Base-by-base conservation (phyloP, 2,329 filamentous ascomycete genomes). In the Colletotrichum caudatum region DNA sequence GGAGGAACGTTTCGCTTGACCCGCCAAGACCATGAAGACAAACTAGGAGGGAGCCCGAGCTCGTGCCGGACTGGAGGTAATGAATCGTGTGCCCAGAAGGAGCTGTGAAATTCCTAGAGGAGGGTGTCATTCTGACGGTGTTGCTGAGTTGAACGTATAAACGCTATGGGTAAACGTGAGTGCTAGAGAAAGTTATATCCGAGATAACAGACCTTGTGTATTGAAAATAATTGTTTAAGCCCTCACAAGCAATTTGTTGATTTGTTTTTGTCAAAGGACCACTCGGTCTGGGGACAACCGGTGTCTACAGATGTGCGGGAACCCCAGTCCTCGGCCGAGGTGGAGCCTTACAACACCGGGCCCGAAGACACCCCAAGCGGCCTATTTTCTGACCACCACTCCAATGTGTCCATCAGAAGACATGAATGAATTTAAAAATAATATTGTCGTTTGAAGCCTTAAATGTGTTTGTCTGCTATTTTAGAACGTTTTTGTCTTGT, bases 1-100 rank as follows among this genome's bases (percentile, higher is more conserved):
- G 71, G 16, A 57, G n/a, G 63, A 76, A 77, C 1, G 74, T 75
- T 8, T 74, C 69, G 1, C 70, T 73, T 4, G 75, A 76, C 5
- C 75, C 78, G 60, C 80, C 76, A 58, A 77, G 71, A 58, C 78
- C 78, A 75, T 80, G 73, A 39, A 78, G 54, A 66, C 77, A 74
- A 29, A 81, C 71, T 1, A 78, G 73, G 6, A 78, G 69, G 6
- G 69, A 75, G 5, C 76, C 77, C 1, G 71, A 63, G 39, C 73
- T 53, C 8, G 74, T 75, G 8, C 77, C 77, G 23, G 75, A 29
- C 29, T 74, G 66, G 5, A 73, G 74, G 70, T 75, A 79, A 69
- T 80, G 78, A n/a, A 75, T 73, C 35, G 76, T 75, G 9, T 76
- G 76, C 33, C 76, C 75, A 12, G 68, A 59, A 7, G 73, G 59